Conservation (phyloP, 306 rosid species). For the Citrullus colocynthis region DNA sequence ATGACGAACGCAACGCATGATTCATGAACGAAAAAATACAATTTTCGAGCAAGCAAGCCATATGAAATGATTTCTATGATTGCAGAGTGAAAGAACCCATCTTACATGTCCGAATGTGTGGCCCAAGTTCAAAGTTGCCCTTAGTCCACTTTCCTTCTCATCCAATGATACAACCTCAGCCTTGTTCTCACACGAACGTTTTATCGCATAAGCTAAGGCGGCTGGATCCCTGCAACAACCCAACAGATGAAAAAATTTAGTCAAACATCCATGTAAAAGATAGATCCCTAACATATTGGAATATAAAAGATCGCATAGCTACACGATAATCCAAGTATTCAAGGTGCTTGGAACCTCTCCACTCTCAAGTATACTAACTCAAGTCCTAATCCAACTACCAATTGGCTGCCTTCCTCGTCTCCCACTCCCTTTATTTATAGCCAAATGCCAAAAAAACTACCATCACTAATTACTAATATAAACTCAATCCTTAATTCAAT, state of each 20-base stretch:
- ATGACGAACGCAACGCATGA: neutral
- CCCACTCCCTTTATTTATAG: neutral
- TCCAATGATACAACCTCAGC: conserved; percentile 89
- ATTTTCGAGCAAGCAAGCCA: neutral
- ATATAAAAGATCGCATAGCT: too few species aligned
- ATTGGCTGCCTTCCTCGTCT: neutral
- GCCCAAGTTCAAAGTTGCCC: conserved; percentile 92
- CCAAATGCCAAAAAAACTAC: neutral
- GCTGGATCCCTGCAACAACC: conserved; percentile 59
- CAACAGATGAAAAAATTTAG: neutral
- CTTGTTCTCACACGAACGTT: conserved; percentile 91
- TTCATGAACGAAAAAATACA: neutral
- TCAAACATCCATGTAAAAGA: neutral
- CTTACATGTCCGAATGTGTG: conserved; percentile 98
- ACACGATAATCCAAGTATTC: neutral
- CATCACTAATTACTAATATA: neutral
- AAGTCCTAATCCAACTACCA: neutral
- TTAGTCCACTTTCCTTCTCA: conserved; percentile 91
- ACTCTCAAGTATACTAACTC: neutral
- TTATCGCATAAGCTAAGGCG: conserved; percentile 78
- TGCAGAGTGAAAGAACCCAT: conserved; percentile 4
- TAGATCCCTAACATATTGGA: too few species aligned
- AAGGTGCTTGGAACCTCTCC: neutral
- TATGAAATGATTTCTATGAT: neutral
- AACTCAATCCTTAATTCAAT: too few species aligned